Evolutionary conservation across 179 eudicot genomes (phyloP).

Genomic region (Carnegiea gigantea): DNA sequence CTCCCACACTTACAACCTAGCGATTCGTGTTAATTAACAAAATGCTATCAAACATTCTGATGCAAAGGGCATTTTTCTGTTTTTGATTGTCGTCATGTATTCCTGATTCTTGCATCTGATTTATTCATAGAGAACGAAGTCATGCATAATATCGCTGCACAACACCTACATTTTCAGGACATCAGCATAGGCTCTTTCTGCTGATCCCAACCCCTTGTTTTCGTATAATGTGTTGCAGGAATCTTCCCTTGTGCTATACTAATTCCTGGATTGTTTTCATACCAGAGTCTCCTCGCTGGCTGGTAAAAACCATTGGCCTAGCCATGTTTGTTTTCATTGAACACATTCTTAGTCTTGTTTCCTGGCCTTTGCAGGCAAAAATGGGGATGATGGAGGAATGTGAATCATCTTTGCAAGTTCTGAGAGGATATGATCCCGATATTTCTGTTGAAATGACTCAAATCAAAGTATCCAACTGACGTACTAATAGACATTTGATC

Average conservation of each 20-base stretch:
- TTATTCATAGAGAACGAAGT: no score
- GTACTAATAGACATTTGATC: neutral
- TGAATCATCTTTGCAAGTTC: slow-evolving; percentile 93
- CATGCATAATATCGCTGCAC: no score
- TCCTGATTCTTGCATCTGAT: no score
- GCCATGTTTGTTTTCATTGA: neutral
- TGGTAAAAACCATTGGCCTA: slow-evolving; percentile 47
- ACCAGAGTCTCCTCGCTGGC: slow-evolving; percentile 99
- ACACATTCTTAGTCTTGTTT: slow-evolving; percentile 19
- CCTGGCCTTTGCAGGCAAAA: slow-evolving; percentile 63
- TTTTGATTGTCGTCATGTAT: no score
- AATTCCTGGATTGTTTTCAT: slow-evolving; percentile 95
- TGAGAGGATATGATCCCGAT: slow-evolving; percentile 86
- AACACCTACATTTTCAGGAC: no score
- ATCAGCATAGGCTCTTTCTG: neutral
- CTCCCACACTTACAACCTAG: no score
- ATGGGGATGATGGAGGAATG: slow-evolving; percentile 89
- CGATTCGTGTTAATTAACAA: no score
- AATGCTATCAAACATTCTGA: no score
- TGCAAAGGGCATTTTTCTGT: no score
- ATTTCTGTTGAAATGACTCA: slow-evolving; percentile 68
- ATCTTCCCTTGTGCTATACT: slow-evolving; percentile 71
- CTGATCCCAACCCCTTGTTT: neutral
- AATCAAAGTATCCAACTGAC: slow-evolving; percentile 56
- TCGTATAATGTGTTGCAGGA: slow-evolving; percentile 47